Evolutionary conservation across 2,329 filamentous ascomycete genomes (phyloP).

Genomic region (Aspergillus fructus): DNA sequence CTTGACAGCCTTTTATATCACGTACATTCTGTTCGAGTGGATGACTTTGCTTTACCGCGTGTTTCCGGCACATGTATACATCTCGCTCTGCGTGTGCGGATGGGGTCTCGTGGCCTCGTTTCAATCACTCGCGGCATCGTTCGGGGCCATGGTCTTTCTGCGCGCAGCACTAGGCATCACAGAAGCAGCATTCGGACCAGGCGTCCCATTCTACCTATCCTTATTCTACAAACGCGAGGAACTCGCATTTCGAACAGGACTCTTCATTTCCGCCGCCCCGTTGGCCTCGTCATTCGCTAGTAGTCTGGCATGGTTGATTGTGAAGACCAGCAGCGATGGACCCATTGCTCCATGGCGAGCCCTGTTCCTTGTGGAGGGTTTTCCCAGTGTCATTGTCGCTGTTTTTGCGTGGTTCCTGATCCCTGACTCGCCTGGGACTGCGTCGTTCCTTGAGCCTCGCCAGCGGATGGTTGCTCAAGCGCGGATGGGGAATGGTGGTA

Average conservation of each 20-base stretch:
- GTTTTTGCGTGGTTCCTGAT: conserved; percentile 72
- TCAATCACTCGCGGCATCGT: conserved; percentile 67
- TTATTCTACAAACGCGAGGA: conserved; percentile 67
- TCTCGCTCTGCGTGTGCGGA: conserved; percentile 61
- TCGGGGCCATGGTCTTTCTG: conserved; percentile 51
- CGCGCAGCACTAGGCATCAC: conserved; percentile 52
- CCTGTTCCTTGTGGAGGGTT: conserved; percentile 80
- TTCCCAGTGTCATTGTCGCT: conserved; percentile 75
- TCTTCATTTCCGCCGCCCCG: conserved; percentile 76
- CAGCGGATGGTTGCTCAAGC: conserved; percentile 69
- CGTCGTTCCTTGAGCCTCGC: conserved; percentile 61
- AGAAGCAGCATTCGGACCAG: conserved; percentile 63
- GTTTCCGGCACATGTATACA: conserved; percentile 62
- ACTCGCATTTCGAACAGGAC: conserved; percentile 77
- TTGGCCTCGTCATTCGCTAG: conserved; percentile 69
- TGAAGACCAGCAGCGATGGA: conserved; percentile 62
- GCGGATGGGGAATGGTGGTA: conserved; percentile 55
- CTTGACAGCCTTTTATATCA: conserved; percentile 63
- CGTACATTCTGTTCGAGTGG: conserved; percentile 65
- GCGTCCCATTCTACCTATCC: conserved; percentile 64
- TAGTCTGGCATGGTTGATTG: conserved; percentile 72
- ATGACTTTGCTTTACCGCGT: conserved; percentile 64
- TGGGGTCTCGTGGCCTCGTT: conserved; percentile 80
- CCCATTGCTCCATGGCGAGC: conserved; percentile 83
- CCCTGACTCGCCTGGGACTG: conserved; percentile 71